Evolutionary conservation across 2,329 filamentous ascomycete genomes (phyloP).

Genomic region (Xylaria polymorpha): DNA sequence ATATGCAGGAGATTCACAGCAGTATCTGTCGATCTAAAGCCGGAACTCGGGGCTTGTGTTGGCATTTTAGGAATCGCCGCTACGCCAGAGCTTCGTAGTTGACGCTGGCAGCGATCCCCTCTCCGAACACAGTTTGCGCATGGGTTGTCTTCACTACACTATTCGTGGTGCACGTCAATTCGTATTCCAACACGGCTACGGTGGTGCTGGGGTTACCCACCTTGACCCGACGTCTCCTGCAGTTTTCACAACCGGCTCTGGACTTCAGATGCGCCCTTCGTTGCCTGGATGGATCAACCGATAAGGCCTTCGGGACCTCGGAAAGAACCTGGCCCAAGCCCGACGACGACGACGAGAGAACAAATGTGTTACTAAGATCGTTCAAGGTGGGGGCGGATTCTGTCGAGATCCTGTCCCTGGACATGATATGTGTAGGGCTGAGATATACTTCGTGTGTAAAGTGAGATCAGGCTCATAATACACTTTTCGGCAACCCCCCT

Average conservation of each 20-base stretch:
- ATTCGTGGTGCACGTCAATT: slow-evolving; percentile 10
- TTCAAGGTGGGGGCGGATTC: slow-evolving; percentile 23
- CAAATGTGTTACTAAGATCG: slow-evolving; percentile 39
- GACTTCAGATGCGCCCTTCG: slow-evolving; percentile 43
- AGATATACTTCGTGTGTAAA: not conserved
- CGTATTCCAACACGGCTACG: not conserved
- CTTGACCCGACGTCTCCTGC: slow-evolving; percentile 44
- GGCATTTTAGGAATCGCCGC: not conserved
- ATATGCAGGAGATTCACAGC: slow-evolving; percentile 38
- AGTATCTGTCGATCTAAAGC: slow-evolving; percentile 14
- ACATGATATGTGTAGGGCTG: not conserved
- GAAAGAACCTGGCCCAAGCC: slow-evolving; percentile 27
- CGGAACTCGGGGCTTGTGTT: not conserved
- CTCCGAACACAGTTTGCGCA: slow-evolving; percentile 40
- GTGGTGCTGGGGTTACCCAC: slow-evolving; percentile 25
- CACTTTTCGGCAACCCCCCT: not conserved
- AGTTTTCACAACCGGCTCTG: slow-evolving; percentile 41
- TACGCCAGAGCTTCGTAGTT: not conserved
- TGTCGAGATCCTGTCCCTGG: not conserved
- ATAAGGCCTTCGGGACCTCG: slow-evolving; percentile 40
- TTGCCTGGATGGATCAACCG: slow-evolving; percentile 31
- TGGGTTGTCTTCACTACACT: slow-evolving; percentile 42
- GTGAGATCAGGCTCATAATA: not conserved
- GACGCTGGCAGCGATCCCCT: slow-evolving; percentile 39
- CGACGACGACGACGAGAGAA: slow-evolving; percentile 36